A percentile compares a stretch with the other conserved stretches of the same genome.
These are phyloP conservation scores for Stenocarpella maydis DNA, from an alignment of 2,329 filamentous ascomycete genomes.

Conservation along the genomic window DNA sequence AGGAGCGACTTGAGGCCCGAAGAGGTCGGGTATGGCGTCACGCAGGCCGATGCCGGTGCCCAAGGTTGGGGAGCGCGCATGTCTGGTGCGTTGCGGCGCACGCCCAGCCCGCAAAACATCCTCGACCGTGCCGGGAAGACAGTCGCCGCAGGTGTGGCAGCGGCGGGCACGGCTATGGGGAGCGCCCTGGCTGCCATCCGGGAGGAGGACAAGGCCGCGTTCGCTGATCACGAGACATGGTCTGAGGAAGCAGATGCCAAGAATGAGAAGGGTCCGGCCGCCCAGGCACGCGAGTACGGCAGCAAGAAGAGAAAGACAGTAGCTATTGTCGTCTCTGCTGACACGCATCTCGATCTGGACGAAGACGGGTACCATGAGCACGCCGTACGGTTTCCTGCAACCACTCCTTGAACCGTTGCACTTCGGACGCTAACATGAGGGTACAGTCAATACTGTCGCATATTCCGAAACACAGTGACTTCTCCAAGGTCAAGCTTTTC, in stretches of 20 bases:
- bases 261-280: constrained; percentile 51
- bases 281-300: constrained; percentile 46
- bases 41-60: constrained; percentile 47
- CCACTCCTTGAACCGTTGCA: neutral
- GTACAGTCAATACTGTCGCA: constrained; percentile 84
- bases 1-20: constrained; percentile 48
- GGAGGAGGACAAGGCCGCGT: constrained; percentile 82
- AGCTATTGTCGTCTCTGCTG: constrained; percentile 88
- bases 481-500: constrained; percentile 78
- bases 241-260: constrained; percentile 85
- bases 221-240: constrained; percentile 89
- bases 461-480: constrained; percentile 80
- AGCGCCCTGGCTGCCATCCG: constrained; percentile 84
- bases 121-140: constrained; percentile 84
- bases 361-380: constrained; percentile 75
- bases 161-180: constrained; percentile 82
- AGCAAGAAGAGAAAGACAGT: constrained; percentile 75
- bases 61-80: constrained; percentile 78
- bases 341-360: constrained; percentile 67
- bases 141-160: constrained; percentile 82
- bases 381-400: constrained; percentile 67
- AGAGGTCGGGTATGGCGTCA: constrained; percentile 52
- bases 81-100: constrained; percentile 81
- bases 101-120: constrained; percentile 87
- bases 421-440: constrained; percentile 11